Evolutionary conservation across 169 alveolate genomes (phyloP).

Genomic region (Cryptosporidium viatorum): DNA sequence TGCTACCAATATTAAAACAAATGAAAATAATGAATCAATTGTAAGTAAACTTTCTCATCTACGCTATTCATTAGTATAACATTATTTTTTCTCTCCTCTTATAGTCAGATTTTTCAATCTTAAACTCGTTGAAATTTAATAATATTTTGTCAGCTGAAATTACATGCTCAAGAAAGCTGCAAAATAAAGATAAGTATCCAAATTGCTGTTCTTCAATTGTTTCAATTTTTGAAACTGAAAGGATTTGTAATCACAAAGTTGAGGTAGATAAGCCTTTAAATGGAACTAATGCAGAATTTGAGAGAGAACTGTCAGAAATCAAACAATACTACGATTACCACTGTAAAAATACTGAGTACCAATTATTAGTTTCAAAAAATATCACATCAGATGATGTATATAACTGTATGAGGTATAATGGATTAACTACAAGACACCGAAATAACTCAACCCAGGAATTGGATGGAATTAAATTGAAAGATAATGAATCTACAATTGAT

Average conservation of each 20-base stretch:
- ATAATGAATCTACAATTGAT: not conserved
- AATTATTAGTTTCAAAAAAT: constrained; percentile 8
- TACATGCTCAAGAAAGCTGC: constrained; percentile 23
- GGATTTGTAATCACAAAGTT: not conserved
- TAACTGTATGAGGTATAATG: constrained; percentile 36
- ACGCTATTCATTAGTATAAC: not conserved
- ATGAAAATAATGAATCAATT: not conserved
- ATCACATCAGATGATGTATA: constrained; percentile 25
- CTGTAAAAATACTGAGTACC: constrained; percentile 26
- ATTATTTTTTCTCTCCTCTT: not conserved
- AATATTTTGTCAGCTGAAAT: constrained; percentile 11
- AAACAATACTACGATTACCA: constrained; percentile 8
- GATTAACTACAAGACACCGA: not conserved
- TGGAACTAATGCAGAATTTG: not conserved
- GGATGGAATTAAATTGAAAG: not conserved
- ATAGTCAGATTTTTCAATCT: not conserved
- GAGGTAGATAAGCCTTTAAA: not conserved
- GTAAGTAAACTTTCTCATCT: not conserved
- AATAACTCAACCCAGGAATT: not conserved
- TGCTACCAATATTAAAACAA: not conserved
- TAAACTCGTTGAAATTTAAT: constrained; percentile 1
- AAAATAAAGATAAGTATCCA: not conserved
- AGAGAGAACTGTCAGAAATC: constrained; percentile 1
- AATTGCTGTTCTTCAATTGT: constrained; percentile 48
- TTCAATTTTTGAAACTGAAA: constrained; percentile 23